These are phyloP conservation scores for Linum usitatissimum DNA, from an alignment of 345 rosid genomes.

Conservation along the genomic window DNA sequence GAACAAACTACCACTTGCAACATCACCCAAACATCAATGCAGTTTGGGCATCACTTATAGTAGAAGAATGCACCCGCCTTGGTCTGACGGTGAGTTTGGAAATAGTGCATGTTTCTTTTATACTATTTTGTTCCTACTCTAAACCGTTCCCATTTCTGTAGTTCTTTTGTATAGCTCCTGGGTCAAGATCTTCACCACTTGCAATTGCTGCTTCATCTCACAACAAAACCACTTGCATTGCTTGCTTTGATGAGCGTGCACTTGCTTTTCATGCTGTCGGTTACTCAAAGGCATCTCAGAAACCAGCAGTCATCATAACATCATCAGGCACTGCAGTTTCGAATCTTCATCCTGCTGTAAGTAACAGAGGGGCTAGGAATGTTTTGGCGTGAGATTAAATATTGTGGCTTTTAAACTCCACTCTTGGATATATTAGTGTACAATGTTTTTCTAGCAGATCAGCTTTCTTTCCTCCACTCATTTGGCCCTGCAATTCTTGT, in stretches of 20 bases:
- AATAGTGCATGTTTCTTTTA: slow-evolving; percentile 12
- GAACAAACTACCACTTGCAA: slow-evolving; percentile 29
- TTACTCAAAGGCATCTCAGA: slow-evolving; percentile 71
- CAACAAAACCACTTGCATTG: slow-evolving; percentile 57
- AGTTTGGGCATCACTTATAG: slow-evolving; percentile 76
- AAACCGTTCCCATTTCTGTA: slow-evolving; percentile 36
- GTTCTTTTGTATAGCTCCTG: slow-evolving; percentile 96
- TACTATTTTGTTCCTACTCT: slow-evolving; percentile 12
- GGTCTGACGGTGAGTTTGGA: slow-evolving; percentile 63
- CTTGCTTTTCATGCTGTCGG: slow-evolving; percentile 95
- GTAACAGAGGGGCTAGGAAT: too few relatives aligned
- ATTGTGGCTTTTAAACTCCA: neutral
- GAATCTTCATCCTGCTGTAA: slow-evolving; percentile 97
- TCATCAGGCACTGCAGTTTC: slow-evolving; percentile 98
- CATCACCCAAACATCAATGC: slow-evolving; percentile 56
- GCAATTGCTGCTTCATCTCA: slow-evolving; percentile 87
- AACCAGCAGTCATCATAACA: slow-evolving; percentile 77
- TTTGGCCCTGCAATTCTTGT: neutral
- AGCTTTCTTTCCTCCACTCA: neutral
- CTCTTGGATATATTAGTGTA: neutral
- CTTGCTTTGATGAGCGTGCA: slow-evolving; percentile 90
- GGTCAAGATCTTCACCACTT: slow-evolving; percentile 92
- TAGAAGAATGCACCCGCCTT: slow-evolving; percentile 90
- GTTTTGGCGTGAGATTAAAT: too few relatives aligned
- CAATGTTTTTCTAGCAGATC: neutral